Evolutionary conservation across 2,329 filamentous ascomycete genomes (phyloP).

Genomic region (Monosporascus sp.): DNA sequence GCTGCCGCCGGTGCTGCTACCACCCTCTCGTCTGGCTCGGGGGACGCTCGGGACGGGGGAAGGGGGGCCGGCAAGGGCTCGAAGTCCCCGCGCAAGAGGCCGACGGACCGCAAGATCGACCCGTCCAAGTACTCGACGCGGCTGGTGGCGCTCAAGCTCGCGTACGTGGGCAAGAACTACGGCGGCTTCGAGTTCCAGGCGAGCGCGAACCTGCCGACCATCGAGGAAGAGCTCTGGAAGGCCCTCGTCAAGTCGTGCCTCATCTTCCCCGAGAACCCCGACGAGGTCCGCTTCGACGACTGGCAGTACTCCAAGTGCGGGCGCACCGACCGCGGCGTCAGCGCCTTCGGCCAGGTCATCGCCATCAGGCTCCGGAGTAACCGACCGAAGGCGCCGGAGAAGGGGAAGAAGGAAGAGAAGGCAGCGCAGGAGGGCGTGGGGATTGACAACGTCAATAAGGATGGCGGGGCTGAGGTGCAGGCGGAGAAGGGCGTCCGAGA

Average conservation of each 20-base stretch:
- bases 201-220: slow-evolving; percentile 67
- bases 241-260: slow-evolving; percentile 76
- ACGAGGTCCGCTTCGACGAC: slow-evolving; percentile 70
- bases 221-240: slow-evolving; percentile 93
- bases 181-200: slow-evolving; percentile 88
- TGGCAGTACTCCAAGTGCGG: slow-evolving; percentile 95
- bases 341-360: slow-evolving; percentile 94
- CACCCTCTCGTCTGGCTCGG: neutral
- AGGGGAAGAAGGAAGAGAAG: slow-evolving; percentile 11
- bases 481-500: slow-evolving; percentile 1
- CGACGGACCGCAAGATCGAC: slow-evolving; percentile 56
- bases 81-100: slow-evolving; percentile 27
- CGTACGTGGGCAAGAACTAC: slow-evolving; percentile 86
- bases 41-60: slow-evolving; percentile 9
- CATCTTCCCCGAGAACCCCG: slow-evolving; percentile 64
- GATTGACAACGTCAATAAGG: slow-evolving; percentile 8
- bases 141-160: slow-evolving; percentile 85
- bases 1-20: neutral
- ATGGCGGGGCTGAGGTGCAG: slow-evolving; percentile 3
- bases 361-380: slow-evolving; percentile 78
- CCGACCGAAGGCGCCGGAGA: slow-evolving; percentile 38
- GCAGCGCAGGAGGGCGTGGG: slow-evolving; percentile 4
- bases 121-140: slow-evolving; percentile 76
- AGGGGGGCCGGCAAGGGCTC: slow-evolving; percentile 12
- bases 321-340: slow-evolving; percentile 87